Evolutionary conservation across 2,329 filamentous ascomycete species (phyloP).

Genomic region (Calonectria honghensis): DNA sequence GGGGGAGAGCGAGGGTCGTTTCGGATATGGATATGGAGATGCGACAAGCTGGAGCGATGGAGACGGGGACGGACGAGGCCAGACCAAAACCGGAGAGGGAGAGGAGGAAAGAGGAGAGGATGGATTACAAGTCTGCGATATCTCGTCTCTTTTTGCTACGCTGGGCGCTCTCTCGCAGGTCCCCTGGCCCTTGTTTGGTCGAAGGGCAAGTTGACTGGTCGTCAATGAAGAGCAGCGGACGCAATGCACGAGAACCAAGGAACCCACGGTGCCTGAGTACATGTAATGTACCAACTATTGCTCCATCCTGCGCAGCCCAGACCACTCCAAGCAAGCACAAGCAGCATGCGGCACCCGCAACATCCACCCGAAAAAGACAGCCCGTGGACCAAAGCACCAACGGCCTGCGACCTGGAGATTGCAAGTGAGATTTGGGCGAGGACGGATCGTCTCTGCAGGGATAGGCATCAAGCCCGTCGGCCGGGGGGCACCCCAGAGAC

Average conservation of each 20-base stretch:
- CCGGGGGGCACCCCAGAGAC: constrained; percentile 48
- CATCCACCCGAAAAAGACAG: constrained; percentile 37
- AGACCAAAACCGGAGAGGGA: constrained; percentile 34
- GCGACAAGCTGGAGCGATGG: not conserved
- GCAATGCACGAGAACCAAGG: constrained; percentile 36
- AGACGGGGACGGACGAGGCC: constrained; percentile 15
- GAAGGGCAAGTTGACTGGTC: constrained; percentile 39
- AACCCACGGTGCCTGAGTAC: constrained; percentile 24
- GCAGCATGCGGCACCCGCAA: constrained; percentile 39
- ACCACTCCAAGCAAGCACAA: constrained; percentile 23
- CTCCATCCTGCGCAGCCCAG: constrained; percentile 25
- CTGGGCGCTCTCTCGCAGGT: constrained; percentile 36
- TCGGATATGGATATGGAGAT: constrained; percentile 23
- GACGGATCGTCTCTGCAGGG: constrained; percentile 60
- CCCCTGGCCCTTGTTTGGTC: constrained; percentile 46
- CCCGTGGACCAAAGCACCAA: constrained; percentile 38
- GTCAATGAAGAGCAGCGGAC: constrained; percentile 38
- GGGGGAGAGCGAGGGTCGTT: constrained; percentile 32
- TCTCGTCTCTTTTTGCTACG: constrained; percentile 40
- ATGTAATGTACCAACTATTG: constrained; percentile 28
- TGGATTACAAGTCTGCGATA: constrained; percentile 39
- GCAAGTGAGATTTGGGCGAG: constrained; percentile 57
- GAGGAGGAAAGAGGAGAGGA: constrained; percentile 34
- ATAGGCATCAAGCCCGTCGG: constrained; percentile 51
- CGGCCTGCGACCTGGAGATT: constrained; percentile 53